phyloP scores from a whole-genome alignment of 2,329 filamentous ascomycete genomes.

The Penicillium sp. region DNA sequence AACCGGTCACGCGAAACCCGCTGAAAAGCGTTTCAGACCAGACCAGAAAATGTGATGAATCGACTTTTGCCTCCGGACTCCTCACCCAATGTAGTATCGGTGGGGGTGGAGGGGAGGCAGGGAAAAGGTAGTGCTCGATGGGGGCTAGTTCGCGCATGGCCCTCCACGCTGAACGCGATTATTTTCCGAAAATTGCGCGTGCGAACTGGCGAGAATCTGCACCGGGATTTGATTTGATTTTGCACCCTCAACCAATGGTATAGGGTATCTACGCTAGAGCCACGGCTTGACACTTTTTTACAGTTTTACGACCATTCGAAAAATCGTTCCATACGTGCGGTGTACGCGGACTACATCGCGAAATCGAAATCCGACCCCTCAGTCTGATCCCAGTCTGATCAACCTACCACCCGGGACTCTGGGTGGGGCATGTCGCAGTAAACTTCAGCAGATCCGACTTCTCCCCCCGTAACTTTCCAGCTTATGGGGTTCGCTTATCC shows the following conservation, averaged over 20 bases:
- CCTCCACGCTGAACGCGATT: not conserved
- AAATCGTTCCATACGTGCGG: no score
- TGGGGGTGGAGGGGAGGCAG: not conserved
- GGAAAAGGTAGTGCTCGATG: not conserved
- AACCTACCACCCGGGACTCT: not conserved
- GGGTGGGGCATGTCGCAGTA: slow-evolving; percentile 14
- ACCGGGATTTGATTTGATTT: no score
- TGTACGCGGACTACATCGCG: no score
- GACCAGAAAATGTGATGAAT: not conserved
- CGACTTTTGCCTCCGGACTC: not conserved
- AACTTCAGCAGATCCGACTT: slow-evolving; percentile 13
- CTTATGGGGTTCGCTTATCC: slow-evolving; percentile 23
- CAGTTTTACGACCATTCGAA: no score
- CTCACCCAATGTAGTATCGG: not conserved
- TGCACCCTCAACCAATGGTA: no score
- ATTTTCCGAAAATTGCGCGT: slow-evolving; percentile 1
- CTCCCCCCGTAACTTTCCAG: slow-evolving; percentile 28
- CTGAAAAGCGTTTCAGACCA: not conserved
- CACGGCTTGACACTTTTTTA: no score
- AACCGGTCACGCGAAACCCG: not conserved
- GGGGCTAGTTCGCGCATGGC: not conserved
- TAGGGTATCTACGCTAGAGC: no score
- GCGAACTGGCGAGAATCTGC: not conserved
- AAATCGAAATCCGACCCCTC: no score
- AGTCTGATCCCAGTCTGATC: not conserved